Evolutionary conservation across 306 rosid species (phyloP), one percentile per base, ranked within the genome.

Genomic region (Purshia tridentata): DNA sequence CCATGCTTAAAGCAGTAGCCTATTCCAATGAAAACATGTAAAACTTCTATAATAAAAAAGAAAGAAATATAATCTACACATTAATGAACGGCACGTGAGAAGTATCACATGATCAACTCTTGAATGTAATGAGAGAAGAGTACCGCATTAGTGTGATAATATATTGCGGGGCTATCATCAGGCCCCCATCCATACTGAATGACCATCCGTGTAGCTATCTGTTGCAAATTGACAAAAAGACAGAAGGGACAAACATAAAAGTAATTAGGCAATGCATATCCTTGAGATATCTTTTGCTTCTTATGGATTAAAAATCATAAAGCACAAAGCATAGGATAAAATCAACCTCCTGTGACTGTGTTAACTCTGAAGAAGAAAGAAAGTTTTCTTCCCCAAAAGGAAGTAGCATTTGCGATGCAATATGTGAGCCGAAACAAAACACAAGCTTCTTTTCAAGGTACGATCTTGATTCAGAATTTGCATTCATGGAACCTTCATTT

Each of bases 121-220:
- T 18, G 18, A 81, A 65, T 42, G 37, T 58, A 72, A 70, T 82
- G 79, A 78, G 63, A 86, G 73, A 79, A 66, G 77, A 70, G 81
- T 94, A 94, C 97, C 91, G 96, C 91, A 84, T 87, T 86, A 66
- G 59, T 84, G 51, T 75, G 81, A 86, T 90, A 85, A 84, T 94
- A 94, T 67, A 94, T 84, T 76, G 98, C 97, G 70, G 98, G 95
- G 86, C 87, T 91, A 81, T 94, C 97, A 89, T 94, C 97, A 59
- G 97, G 98, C 48, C 97, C 98, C 98, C 98, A 94, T 4, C 98
- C 98, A 84, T 91, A 91, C 72, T 94, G 92, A 85, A 94, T 83
- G 78, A 94, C 98, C 98, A 91, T 94, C 71, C 90, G 82, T 35
- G 98, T 94, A 68, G 98, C 97, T 63, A 94, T 91, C 98, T 94